Evolutionary conservation across 495 filamentous ascomycete genomes (phyloP), one percentile per base, ranked within the genome.

Genomic region (Aspergillus diversus): DNA sequence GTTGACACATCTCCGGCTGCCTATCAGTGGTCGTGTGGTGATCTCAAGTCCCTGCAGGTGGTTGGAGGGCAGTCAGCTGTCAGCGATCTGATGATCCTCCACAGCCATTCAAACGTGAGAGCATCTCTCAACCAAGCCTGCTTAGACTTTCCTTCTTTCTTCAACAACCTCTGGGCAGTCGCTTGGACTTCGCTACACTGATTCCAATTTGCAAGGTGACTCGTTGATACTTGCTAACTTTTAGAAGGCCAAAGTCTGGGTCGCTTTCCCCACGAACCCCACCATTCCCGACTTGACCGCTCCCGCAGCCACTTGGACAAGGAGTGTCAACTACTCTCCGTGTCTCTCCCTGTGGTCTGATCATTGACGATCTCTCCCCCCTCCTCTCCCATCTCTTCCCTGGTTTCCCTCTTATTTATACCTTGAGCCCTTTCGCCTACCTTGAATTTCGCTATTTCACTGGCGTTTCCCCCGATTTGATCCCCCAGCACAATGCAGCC

Each of bases 401-500:
- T 33, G 35, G 59, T 63, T 66, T 67, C 69, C 63, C 66, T 66
- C 70, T 68, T 67, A 73, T 69, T 64, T 70, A 74, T 70, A 66
- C 71, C 60, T 65, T 58, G 57, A 55, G 58, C 54, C 57, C 57
- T 43, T 31, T 43, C 33, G n/a, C 52, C 55, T 47, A 21, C 21
- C 46, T 53, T 16, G n/a, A 33, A 33, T 21, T 15, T 33, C 16
- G 0, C 42, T 32, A 56, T 54, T 56, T 31, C 17, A 15, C 37
- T 9, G 8, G n/a, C 39, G 4, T 33, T 50, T 66, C 63, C 67
- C 54, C 53, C 57, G 53, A 63, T 43, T 21, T 33, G 16, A 51
- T 21, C 47, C 17, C 42, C 12, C 9, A 62, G 42, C 60, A 13
- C 46, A 54, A 81, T 81, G 79, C 77, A 81, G 67, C 77, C 79